Percentiles rank a stretch among this genome's conserved stretches.
These are phyloP conservation scores for Trichoderma orchidacearum DNA, from an alignment of 495 filamentous ascomycete species.

Conservation along the genomic window DNA sequence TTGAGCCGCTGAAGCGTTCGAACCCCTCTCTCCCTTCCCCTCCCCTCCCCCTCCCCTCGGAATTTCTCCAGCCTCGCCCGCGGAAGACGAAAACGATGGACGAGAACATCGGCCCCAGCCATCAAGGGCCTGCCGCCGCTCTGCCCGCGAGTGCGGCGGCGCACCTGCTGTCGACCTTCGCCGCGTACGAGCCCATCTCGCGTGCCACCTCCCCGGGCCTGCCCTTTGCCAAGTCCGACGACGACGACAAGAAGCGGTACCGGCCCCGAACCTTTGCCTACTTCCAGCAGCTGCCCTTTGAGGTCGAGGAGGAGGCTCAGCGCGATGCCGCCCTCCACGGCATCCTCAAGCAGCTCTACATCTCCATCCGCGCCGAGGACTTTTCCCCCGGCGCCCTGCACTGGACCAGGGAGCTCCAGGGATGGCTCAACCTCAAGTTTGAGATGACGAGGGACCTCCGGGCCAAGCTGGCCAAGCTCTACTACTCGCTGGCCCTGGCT, in stretches of 20 bases:
- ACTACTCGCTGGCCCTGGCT: constrained; percentile 86
- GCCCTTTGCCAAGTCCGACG: constrained; percentile 15
- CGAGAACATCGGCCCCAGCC: constrained; percentile 12
- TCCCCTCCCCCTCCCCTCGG: neutral
- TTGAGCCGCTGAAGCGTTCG: no score
- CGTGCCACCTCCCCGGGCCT: constrained; percentile 33
- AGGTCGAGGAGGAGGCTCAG: constrained; percentile 61
- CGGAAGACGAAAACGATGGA: constrained; percentile 18
- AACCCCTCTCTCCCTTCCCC: neutral
- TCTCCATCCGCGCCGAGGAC: constrained; percentile 81
- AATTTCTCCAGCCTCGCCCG: no score
- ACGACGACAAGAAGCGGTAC: constrained; percentile 44
- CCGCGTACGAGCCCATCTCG: constrained; percentile 29
- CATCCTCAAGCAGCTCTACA: constrained; percentile 85
- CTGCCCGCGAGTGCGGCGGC: constrained; percentile 9
- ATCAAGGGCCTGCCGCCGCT: constrained; percentile 8
- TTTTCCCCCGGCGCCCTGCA: constrained; percentile 87
- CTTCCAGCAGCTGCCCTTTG: constrained; percentile 74
- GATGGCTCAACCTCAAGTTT: constrained; percentile 94
- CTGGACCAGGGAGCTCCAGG: constrained; percentile 92
- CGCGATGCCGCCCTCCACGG: constrained; percentile 62
- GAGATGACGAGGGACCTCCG: constrained; percentile 76
- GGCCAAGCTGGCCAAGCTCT: constrained; percentile 73
- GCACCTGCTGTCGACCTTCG: constrained; percentile 12
- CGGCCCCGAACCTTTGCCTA: constrained; percentile 89